phyloP scores from a whole-genome alignment of 2,329 filamentous ascomycete species.

The Epichloe aotearoae region DNA sequence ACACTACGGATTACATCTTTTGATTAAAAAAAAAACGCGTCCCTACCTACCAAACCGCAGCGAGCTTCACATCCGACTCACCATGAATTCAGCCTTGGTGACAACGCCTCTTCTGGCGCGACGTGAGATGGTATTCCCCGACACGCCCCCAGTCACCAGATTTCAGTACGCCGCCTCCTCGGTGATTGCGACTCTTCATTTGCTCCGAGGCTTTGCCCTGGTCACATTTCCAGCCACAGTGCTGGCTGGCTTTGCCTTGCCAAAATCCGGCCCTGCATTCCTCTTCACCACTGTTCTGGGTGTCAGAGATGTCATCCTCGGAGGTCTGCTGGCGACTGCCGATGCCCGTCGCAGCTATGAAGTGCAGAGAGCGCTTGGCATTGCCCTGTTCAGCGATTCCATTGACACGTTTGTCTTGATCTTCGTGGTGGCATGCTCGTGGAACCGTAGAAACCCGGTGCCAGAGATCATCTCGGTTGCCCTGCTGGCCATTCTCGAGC shows the following conservation, averaged over 20 bases:
- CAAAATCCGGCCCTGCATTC: slow-evolving; percentile 13
- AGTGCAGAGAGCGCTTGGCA: slow-evolving; percentile 17
- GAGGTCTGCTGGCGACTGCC: slow-evolving; percentile 16
- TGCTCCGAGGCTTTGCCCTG: slow-evolving; percentile 16
- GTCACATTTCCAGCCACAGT: slow-evolving; percentile 16
- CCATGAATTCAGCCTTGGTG: slow-evolving; percentile 1
- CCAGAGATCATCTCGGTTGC: slow-evolving; percentile 17
- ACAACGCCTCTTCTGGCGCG: slow-evolving; percentile 6
- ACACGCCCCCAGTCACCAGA: slow-evolving; percentile 6
- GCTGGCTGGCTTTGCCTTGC: slow-evolving; percentile 18
- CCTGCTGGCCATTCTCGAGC: slow-evolving; percentile 18
- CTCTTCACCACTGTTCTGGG: slow-evolving; percentile 20
- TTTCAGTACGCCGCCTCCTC: slow-evolving; percentile 13
- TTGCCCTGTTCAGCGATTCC: slow-evolving; percentile 20
- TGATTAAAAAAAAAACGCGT: not conserved
- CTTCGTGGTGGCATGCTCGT: slow-evolving; percentile 20
- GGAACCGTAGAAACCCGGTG: slow-evolving; percentile 16
- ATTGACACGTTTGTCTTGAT: slow-evolving; percentile 22
- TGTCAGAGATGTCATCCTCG: slow-evolving; percentile 18
- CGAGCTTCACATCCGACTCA: not conserved
- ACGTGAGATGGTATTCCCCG: not conserved
- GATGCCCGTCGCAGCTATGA: slow-evolving; percentile 13
- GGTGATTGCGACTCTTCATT: slow-evolving; percentile 14
- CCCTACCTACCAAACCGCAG: not conserved
- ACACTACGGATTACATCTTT: too few relatives aligned